A percentile compares a stretch with the other conserved stretches of the same genome.
These are phyloP conservation scores for Colletotrichum australisinense DNA, from an alignment of 2,329 filamentous ascomycete species.

Conservation along the genomic window DNA sequence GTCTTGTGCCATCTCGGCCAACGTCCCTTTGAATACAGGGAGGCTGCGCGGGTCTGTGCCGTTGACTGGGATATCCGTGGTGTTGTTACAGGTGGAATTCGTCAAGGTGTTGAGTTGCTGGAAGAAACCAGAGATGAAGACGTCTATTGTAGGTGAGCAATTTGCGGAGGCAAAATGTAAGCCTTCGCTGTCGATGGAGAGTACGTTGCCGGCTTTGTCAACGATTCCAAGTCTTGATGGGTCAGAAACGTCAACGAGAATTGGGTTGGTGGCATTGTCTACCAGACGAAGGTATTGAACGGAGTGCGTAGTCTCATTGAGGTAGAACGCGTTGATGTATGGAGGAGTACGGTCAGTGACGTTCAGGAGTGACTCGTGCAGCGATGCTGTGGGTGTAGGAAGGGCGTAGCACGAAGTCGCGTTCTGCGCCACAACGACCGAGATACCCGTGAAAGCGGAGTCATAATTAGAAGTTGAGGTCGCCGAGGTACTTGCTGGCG, in stretches of 20 bases:
- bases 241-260: slow-evolving; percentile 49
- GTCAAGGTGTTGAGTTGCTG: slow-evolving; percentile 46
- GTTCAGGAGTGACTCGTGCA: slow-evolving; percentile 44
- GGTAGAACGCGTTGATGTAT: slow-evolving; percentile 50
- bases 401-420: slow-evolving; percentile 28
- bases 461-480: neutral
- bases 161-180: slow-evolving; percentile 48
- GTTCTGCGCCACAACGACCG: slow-evolving; percentile 5
- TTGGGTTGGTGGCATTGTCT: slow-evolving; percentile 41
- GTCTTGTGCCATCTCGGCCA: slow-evolving; percentile 30
- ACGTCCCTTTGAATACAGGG: neutral
- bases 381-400: slow-evolving; percentile 12
- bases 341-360: slow-evolving; percentile 44
- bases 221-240: slow-evolving; percentile 45
- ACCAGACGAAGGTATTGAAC: slow-evolving; percentile 48
- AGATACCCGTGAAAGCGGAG: slow-evolving; percentile 30
- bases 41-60: slow-evolving; percentile 33
- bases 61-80: slow-evolving; percentile 21
- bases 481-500: neutral
- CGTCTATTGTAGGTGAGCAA: slow-evolving; percentile 47
- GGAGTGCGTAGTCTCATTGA: slow-evolving; percentile 44
- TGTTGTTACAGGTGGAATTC: slow-evolving; percentile 43
- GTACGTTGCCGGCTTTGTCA: slow-evolving; percentile 44
- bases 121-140: slow-evolving; percentile 47
- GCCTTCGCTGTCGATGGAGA: slow-evolving; percentile 46